Percentiles rank a stretch among this genome's conserved stretches.
These are phyloP conservation scores for Cadophora luteo-olivacea DNA, from an alignment of 2,329 filamentous ascomycete species.

Conservation along the genomic window DNA sequence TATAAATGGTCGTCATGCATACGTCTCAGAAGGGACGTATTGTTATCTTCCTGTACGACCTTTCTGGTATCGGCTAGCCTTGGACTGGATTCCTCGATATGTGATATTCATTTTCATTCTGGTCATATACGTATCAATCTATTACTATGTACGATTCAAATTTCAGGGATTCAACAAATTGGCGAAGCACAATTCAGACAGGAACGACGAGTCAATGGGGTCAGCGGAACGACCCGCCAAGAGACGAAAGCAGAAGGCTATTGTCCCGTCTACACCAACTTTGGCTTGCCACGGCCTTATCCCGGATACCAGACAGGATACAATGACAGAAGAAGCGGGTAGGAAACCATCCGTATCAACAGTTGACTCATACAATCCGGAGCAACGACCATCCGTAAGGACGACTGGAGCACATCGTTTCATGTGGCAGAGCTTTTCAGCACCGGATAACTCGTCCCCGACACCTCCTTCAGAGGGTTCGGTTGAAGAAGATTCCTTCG, in stretches of 20 bases:
- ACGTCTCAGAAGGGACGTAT: slow-evolving; percentile 68
- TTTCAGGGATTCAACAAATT: slow-evolving; percentile 41
- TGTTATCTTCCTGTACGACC: slow-evolving; percentile 73
- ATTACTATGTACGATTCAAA: slow-evolving; percentile 64
- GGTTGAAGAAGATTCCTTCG: slow-evolving; percentile 35
- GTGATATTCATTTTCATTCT: slow-evolving; percentile 70
- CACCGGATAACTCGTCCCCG: slow-evolving; percentile 26
- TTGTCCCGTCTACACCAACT: slow-evolving; percentile 36
- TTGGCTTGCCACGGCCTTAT: slow-evolving; percentile 41
- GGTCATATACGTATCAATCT: slow-evolving; percentile 71
- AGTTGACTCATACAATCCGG: slow-evolving; percentile 25
- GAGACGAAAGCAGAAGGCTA: slow-evolving; percentile 23
- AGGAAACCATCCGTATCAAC: slow-evolving; percentile 33
- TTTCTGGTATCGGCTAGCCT: slow-evolving; percentile 70
- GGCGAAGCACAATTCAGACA: slow-evolving; percentile 22
- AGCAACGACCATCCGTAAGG: slow-evolving; percentile 18
- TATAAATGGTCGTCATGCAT: slow-evolving; percentile 59
- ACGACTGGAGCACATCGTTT: slow-evolving; percentile 38
- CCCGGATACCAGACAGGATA: slow-evolving; percentile 32
- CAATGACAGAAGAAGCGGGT: slow-evolving; percentile 21
- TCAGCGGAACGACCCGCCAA: slow-evolving; percentile 14
- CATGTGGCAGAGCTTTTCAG: slow-evolving; percentile 40
- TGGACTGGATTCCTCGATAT: slow-evolving; percentile 79
- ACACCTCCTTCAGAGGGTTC: slow-evolving; percentile 34
- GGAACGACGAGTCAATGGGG: slow-evolving; percentile 14